These are phyloP conservation scores for Solanum gracilifrons DNA, from an alignment of 257 asterid species.

Conservation along the genomic window DNA sequence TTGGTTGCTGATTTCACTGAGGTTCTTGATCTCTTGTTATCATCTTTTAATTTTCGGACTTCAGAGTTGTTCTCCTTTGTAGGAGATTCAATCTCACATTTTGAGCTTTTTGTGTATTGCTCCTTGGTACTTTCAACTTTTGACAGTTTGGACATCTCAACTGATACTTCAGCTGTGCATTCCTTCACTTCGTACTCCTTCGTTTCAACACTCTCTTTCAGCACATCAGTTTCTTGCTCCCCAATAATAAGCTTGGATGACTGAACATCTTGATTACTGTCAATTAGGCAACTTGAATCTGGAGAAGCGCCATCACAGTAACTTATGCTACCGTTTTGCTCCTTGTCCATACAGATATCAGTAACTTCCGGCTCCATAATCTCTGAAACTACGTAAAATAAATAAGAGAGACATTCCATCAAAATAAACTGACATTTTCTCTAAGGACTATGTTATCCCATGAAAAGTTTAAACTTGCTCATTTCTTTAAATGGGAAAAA, in stretches of 20 bases:
- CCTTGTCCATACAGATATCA: constrained; percentile 59
- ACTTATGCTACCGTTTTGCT: constrained; percentile 38
- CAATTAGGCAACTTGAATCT: constrained; percentile 13
- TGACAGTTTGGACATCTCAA: constrained; percentile 14
- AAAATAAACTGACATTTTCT: background rate
- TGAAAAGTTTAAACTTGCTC: background rate
- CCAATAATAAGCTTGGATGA: constrained; percentile 23
- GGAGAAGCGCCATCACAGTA: constrained; percentile 26
- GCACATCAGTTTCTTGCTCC: constrained; percentile 20
- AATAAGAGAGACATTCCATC: background rate
- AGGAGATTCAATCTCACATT: constrained; percentile 7
- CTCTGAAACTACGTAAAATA: constrained; percentile 18
- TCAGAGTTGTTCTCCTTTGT: constrained; percentile 18
- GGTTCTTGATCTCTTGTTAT: constrained; percentile 23
- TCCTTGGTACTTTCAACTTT: constrained; percentile 18
- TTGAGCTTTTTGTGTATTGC: constrained; percentile 9
- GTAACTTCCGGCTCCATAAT: constrained; percentile 54
- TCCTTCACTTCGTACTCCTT: constrained; percentile 59
- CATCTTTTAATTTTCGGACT: constrained; percentile 16
- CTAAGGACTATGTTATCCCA: background rate
- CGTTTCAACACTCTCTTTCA: constrained; percentile 29
- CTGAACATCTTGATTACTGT: constrained; percentile 16
- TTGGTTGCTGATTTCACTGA: constrained; percentile 27
- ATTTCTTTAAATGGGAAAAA: background rate
- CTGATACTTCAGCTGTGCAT: constrained; percentile 34